Evolutionary conservation across 2,329 filamentous ascomycete species (phyloP).

Genomic region (Claviceps purpurea): DNA sequence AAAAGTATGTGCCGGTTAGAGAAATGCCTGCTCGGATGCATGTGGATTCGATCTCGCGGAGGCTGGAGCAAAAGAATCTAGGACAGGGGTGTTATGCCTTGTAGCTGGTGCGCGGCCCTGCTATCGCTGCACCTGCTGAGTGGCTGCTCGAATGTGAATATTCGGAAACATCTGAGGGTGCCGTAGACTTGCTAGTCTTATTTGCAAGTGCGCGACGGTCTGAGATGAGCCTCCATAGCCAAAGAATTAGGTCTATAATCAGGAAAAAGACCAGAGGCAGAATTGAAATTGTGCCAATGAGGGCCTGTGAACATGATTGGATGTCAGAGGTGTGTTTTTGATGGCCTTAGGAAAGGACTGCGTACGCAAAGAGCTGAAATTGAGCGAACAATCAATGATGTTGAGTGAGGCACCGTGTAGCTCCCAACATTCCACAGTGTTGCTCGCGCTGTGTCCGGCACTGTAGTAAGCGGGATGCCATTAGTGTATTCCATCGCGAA

Average conservation of each 20-base stretch:
- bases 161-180: neutral
- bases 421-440: conserved; percentile 14
- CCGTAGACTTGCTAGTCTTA: neutral
- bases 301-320: conserved; percentile 19
- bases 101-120: conserved; percentile 1
- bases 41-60: neutral
- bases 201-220: conserved; percentile 6
- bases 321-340: conserved; percentile 4
- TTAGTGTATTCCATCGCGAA: neutral
- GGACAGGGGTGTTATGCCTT: conserved; percentile 2
- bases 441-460: conserved; percentile 14
- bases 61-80: neutral
- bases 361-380: conserved; percentile 27
- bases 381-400: conserved; percentile 18
- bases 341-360: neutral
- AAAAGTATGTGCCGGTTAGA: too few relatives aligned
- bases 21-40: neutral
- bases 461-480: conserved; percentile 4
- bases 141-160: neutral
- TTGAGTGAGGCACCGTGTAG: conserved; percentile 16
- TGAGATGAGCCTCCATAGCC: conserved; percentile 34
- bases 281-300: conserved; percentile 31
- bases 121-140: conserved; percentile 1
- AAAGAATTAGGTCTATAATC: conserved; percentile 36
- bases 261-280: conserved; percentile 34